Percentiles rank a stretch among this genome's conserved stretches.
Conservation (phyloP, 2,329 filamentous ascomycete genomes). For the Emergomyces pasteurianus region DNA sequence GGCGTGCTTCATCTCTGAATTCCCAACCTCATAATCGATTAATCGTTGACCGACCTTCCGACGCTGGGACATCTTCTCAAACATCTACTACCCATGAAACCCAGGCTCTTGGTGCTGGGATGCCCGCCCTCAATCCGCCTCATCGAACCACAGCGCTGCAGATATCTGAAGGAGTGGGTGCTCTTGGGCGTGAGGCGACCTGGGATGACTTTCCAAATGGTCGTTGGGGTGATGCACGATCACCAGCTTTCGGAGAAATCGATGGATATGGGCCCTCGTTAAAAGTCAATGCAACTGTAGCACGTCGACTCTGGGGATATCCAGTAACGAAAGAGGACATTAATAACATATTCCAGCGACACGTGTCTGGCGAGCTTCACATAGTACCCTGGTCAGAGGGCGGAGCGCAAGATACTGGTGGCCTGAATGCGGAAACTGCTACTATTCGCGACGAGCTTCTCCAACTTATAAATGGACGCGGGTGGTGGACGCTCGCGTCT, state of each 20-base stretch:
- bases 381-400: constrained; percentile 86
- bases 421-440: constrained; percentile 57
- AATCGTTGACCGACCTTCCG: constrained; percentile 53
- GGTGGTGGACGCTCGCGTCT: constrained; percentile 94
- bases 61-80: constrained; percentile 17
- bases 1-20: constrained; percentile 65
- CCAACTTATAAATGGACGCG: constrained; percentile 59
- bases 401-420: constrained; percentile 39
- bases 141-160: constrained; percentile 74
- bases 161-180: constrained; percentile 86
- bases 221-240: constrained; percentile 84
- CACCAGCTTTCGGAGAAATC: constrained; percentile 89
- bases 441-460: constrained; percentile 68
- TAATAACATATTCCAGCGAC: constrained; percentile 64
- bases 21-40: constrained; percentile 80
- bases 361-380: constrained; percentile 65
- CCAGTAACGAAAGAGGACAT: constrained; percentile 62
- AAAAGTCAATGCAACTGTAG: constrained; percentile 77
- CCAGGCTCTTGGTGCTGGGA: constrained; percentile 61
- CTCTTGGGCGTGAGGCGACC: constrained; percentile 82
- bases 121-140: constrained; percentile 57
- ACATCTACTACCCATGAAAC: constrained; percentile 46
- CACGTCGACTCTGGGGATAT: constrained; percentile 72
- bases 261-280: constrained; percentile 97
- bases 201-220: constrained; percentile 99